Conservation (phyloP, 1,284 basidiomycete genomes). For the Ganoderma lingzhi region DNA sequence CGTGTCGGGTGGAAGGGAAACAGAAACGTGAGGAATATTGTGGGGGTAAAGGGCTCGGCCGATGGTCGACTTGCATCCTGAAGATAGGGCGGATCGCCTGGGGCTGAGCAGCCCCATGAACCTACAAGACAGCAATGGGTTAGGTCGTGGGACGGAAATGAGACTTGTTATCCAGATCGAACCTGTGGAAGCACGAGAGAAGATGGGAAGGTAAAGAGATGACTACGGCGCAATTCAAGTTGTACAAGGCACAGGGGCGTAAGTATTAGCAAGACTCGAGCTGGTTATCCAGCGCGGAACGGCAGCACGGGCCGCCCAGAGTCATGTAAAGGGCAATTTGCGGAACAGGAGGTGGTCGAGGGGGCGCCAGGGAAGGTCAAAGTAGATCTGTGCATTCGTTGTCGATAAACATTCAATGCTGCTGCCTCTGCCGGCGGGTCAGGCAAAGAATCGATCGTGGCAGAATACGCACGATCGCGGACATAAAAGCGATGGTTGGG, state of each 20-base stretch:
- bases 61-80: background rate
- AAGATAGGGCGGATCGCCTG: slow-evolving; percentile 1
- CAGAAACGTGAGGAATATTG: background rate
- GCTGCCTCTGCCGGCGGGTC: background rate
- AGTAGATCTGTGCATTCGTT: background rate
- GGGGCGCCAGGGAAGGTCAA: background rate
- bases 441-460: background rate
- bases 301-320: background rate
- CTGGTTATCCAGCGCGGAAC: background rate
- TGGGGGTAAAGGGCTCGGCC: background rate
- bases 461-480: slow-evolving; percentile 10
- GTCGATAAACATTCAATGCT: background rate
- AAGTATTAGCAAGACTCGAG: background rate
- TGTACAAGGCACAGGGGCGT: slow-evolving; percentile 1
- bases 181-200: background rate
- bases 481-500: slow-evolving; percentile 2
- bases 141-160: slow-evolving; percentile 9
- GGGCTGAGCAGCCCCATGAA: background rate
- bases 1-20: slow-evolving; percentile 7
- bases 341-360: background rate
- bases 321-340: background rate
- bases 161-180: background rate
- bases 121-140: background rate
- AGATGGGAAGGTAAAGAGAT: background rate
- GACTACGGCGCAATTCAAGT: background rate